Evolutionary conservation across 2,329 filamentous ascomycete genomes (phyloP).

Genomic region (Fusarium tupiense): DNA sequence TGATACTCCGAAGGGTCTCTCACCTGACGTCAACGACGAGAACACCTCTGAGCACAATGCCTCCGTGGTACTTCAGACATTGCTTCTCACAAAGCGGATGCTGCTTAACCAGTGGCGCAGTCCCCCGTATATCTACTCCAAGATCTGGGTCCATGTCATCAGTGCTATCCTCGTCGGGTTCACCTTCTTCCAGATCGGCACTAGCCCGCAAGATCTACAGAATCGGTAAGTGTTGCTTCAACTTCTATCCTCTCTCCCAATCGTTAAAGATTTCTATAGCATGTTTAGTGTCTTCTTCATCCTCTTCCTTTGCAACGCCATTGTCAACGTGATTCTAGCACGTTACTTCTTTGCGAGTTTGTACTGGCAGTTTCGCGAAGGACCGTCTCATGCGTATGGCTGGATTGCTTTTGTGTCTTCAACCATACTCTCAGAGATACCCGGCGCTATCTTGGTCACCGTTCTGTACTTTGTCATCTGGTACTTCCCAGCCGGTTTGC

Average conservation of each 20-base stretch:
- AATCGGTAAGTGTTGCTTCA: background rate
- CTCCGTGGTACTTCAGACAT: background rate
- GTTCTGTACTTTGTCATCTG: background rate
- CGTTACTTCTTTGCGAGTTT: background rate
- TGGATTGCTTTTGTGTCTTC: background rate
- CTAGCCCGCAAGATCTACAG: background rate
- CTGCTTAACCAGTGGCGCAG: background rate
- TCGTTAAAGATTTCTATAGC: fast-evolving
- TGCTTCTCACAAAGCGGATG: background rate
- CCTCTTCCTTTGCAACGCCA: background rate
- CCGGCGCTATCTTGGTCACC: background rate
- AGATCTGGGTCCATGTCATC: background rate
- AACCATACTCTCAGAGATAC: background rate
- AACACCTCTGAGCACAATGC: background rate
- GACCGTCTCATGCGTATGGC: background rate
- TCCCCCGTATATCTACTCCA: background rate
- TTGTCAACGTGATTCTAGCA: background rate
- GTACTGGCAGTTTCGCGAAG: background rate
- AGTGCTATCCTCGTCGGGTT: background rate
- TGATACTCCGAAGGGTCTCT: too few relatives aligned
- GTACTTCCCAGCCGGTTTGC: background rate
- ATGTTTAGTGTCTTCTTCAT: background rate
- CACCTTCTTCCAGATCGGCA: background rate
- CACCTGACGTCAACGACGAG: fast-evolving
- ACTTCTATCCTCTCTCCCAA: fast-evolving